A percentile compares a stretch with the other conserved stretches of the same genome.
phyloP scores from a whole-genome alignment of 2,329 filamentous ascomycete species.

The Camillea tinctor region DNA sequence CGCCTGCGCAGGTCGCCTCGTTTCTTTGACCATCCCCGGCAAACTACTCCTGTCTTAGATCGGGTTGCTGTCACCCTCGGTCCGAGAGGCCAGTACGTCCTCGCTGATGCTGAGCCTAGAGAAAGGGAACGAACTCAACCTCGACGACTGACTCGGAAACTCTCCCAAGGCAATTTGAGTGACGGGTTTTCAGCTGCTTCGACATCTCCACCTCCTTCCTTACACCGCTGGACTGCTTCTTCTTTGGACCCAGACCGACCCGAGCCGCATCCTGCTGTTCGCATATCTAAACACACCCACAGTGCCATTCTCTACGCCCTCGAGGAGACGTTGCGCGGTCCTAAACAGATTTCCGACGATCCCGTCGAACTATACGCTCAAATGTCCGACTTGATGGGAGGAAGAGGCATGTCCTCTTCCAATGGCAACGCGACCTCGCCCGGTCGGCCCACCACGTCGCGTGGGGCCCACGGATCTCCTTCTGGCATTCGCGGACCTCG shows the following conservation, averaged over 20 bases:
- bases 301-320: conserved; percentile 90
- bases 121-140: conserved; percentile 26
- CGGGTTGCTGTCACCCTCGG: conserved; percentile 48
- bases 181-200: conserved; percentile 41
- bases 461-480: conserved; percentile 53
- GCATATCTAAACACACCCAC: conserved; percentile 80
- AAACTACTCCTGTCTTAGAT: conserved; percentile 22
- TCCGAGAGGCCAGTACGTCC: conserved; percentile 38
- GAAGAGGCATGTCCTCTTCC: conserved; percentile 54
- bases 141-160: conserved; percentile 34
- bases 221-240: conserved; percentile 24
- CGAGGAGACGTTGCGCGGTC: conserved; percentile 83
- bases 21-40: conserved; percentile 39
- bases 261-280: conserved; percentile 49
- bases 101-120: conserved; percentile 34
- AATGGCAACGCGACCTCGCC: conserved; percentile 53
- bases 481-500: conserved; percentile 77
- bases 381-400: conserved; percentile 77
- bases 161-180: conserved; percentile 48
- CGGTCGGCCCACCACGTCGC: conserved; percentile 47
- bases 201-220: conserved; percentile 32
- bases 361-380: conserved; percentile 82
- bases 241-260: conserved; percentile 34
- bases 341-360: conserved; percentile 80
- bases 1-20: conserved; percentile 53